Base-by-base conservation (phyloP, 1,284 basidiomycete species). In the Trametes polyzona region DNA sequence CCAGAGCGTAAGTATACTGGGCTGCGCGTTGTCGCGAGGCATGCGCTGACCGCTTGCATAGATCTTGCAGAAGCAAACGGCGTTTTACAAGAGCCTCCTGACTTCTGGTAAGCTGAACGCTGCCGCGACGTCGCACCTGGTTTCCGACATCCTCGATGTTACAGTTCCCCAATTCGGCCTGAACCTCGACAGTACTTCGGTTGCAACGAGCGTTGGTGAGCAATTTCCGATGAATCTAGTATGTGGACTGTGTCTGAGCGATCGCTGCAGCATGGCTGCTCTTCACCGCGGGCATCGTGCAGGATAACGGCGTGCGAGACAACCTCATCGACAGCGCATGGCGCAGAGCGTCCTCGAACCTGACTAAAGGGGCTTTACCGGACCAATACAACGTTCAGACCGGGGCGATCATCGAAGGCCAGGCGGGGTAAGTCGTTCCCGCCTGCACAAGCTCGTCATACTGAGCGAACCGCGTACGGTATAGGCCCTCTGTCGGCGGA, bases 251-350 rank as follows among this genome's bases (percentile, higher is more conserved):
- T 7, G 33, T 3, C 35, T 54, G 33, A 29, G 2, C 9, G 37
- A 21, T 36, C 12, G 9, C 16, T 19, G 14, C 41, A 67, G 68
- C 61, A 19, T 69, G 67, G 67, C 47, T 59, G 4, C 24, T 65
- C 21, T 68, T 67, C 56, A 62, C 68, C 0, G 68, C 67, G 4
- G 63, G 61, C 8, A 58, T 59, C 8, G 48, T 53, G 29, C 54
- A 29, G 14, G 63, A 66, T 32, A 32, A 57, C 10, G 47, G 43
- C 17, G 54, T 66, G 9, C 60, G 63, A 4, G 49, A 66, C 43
- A 30, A 26, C 16, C 41, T 69, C 6, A 57, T 68, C 8, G 26
- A 52, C 6, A 54, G 55, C 26, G 54, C 58, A 1, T 67, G 64
- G 65, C 43, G 29, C 26, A 58, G 58, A 19, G 61, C 61, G 0